phyloP scores from a whole-genome alignment of 345 rosid genomes.

The Odontarrhena argentea region DNA sequence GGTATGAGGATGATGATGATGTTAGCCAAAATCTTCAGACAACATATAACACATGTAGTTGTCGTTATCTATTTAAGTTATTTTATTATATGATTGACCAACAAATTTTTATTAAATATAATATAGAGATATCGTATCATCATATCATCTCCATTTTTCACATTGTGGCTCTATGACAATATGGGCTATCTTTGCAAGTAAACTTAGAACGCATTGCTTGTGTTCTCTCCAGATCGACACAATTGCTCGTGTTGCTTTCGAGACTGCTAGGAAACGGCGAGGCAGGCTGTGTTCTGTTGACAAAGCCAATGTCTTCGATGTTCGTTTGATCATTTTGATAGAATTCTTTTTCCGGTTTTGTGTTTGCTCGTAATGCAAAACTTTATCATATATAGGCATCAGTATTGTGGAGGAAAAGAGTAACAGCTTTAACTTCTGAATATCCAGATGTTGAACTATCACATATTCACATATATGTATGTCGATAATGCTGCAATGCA shows the following conservation, averaged over 20 bases:
- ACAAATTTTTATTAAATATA: too few species aligned
- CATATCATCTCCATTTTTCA: neutral
- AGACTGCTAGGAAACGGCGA: slow-evolving; percentile 80
- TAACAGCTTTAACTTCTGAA: slow-evolving; percentile 69
- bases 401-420: slow-evolving; percentile 85
- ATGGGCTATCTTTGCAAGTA: neutral
- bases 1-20: neutral
- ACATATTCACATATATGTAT: slow-evolving; percentile 61
- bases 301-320: slow-evolving; percentile 98
- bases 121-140: too few species aligned
- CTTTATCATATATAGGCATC: slow-evolving; percentile 58
- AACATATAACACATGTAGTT: slow-evolving; percentile 7
- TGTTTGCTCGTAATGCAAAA: neutral
- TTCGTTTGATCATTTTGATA: slow-evolving; percentile 29
- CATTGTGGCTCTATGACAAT: neutral
- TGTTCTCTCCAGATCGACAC: slow-evolving; percentile 68
- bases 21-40: slow-evolving; percentile 13
- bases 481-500: slow-evolving; percentile 99
- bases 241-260: slow-evolving; percentile 96
- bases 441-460: slow-evolving; percentile 93
- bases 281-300: slow-evolving; percentile 95
- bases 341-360: neutral
- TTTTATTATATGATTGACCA: neutral
- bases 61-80: neutral
- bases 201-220: neutral